phyloP scores from a whole-genome alignment of 2,329 filamentous ascomycete genomes.

The Corniculantispora saksenae region DNA sequence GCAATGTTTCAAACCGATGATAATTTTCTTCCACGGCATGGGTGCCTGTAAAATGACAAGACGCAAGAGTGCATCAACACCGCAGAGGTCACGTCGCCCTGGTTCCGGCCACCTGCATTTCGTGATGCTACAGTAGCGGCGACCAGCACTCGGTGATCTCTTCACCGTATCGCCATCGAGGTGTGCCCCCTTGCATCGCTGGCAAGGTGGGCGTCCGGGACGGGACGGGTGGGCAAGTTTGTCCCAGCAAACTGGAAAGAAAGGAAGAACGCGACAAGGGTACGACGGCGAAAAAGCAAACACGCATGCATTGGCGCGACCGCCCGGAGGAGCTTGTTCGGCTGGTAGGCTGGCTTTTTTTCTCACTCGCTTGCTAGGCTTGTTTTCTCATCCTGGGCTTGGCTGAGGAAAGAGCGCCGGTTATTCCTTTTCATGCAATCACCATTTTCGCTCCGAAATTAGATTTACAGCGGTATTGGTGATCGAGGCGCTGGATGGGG shows the following conservation, averaged over 20 bases:
- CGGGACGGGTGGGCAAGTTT: not conserved
- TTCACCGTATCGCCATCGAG: not conserved
- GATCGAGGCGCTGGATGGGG: not conserved
- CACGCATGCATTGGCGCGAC: not conserved
- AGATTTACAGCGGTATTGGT: not conserved
- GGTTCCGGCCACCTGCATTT: not conserved
- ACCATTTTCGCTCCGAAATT: not conserved
- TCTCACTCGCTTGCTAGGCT: not conserved
- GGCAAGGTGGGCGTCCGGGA: not conserved
- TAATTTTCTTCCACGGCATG: not conserved
- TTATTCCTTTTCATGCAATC: not conserved
- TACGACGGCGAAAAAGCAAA: not conserved
- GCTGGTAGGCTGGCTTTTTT: not conserved
- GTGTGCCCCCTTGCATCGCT: not conserved
- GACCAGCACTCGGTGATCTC: not conserved
- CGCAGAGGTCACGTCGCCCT: not conserved
- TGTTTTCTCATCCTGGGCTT: not conserved
- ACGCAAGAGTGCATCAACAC: not conserved
- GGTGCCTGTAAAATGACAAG: not conserved
- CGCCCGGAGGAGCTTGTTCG: not conserved
- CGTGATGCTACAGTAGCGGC: not conserved
- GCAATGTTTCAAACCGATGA: not conserved
- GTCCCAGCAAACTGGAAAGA: slow-evolving; percentile 7
- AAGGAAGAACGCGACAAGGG: not conserved
- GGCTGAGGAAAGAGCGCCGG: not conserved